Evolutionary conservation across 148 eudicot species (phyloP).

Genomic region (Mesembryanthemum crystallinum): DNA sequence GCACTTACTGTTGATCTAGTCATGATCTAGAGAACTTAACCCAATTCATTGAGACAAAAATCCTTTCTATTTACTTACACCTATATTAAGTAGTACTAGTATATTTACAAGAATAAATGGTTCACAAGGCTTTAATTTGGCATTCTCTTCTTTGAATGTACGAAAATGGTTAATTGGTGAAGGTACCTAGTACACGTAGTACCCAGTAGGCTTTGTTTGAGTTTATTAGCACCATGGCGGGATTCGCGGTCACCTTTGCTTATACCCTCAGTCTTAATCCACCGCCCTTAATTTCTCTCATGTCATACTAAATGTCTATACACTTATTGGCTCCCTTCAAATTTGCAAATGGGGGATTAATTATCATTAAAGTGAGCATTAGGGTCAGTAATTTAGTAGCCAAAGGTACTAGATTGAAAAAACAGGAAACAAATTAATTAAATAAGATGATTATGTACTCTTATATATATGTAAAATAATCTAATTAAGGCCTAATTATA

Average conservation of each 20-base stretch:
- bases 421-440: too few relatives aligned
- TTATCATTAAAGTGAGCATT: neutral
- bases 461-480: too few relatives aligned
- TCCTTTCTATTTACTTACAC: neutral
- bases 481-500: too few relatives aligned
- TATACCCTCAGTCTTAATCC: neutral
- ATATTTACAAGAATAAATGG: neutral
- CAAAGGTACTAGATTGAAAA: neutral
- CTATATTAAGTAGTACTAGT: neutral
- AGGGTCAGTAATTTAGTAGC: neutral
- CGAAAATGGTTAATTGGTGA: neutral
- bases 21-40: neutral
- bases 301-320: neutral
- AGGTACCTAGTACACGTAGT: neutral
- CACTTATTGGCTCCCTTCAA: neutral
- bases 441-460: too few relatives aligned
- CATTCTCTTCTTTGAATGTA: neutral
- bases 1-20: neutral
- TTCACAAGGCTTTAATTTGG: neutral
- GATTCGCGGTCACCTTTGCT: slow-evolving; percentile 52
- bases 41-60: slow-evolving; percentile 1
- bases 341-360: too few relatives aligned
- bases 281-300: slow-evolving; percentile 23
- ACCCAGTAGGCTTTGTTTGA: neutral
- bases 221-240: slow-evolving; percentile 32